These are phyloP conservation scores for Yarrowia phangngaensis DNA, from an alignment of 805 yeast genomes.

Conservation along the genomic window DNA sequence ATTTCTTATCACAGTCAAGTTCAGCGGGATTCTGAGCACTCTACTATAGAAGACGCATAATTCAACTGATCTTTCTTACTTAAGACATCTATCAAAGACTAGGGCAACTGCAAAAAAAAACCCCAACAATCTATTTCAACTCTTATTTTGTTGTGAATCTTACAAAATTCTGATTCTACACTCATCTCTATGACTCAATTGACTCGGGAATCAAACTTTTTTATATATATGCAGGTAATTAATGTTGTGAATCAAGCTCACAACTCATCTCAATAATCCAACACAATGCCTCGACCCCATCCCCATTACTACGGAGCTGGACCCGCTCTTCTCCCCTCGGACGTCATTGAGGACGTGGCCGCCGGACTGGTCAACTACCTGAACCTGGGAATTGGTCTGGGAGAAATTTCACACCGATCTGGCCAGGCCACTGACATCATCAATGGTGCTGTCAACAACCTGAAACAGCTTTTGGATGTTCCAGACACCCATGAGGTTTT, in stretches of 20 bases:
- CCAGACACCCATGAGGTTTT: constrained; percentile 94
- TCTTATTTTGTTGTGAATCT: no score
- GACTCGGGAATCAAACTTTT: constrained; percentile 17
- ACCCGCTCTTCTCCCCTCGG: constrained; percentile 86
- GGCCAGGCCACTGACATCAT: constrained; percentile 73
- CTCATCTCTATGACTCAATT: background rate
- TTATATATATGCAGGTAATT: background rate
- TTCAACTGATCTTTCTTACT: no score
- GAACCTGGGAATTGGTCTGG: constrained; percentile 74
- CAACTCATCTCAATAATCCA: background rate
- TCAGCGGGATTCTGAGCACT: no score
- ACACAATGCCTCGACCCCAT: constrained; percentile 27
- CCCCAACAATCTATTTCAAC: no score
- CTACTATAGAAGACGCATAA: no score
- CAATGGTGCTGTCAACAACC: constrained; percentile 65
- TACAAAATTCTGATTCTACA: background rate
- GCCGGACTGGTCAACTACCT: constrained; percentile 70
- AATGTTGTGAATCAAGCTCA: background rate
- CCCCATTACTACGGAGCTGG: constrained; percentile 90
- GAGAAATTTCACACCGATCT: constrained; percentile 95
- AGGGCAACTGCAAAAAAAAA: no score
- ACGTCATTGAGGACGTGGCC: constrained; percentile 84
- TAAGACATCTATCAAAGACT: no score
- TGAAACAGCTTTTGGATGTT: constrained; percentile 60
- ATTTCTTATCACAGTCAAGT: no score